These are phyloP conservation scores for Trifolium fragiferum DNA, from an alignment of 306 rosid species.

Conservation along the genomic window DNA sequence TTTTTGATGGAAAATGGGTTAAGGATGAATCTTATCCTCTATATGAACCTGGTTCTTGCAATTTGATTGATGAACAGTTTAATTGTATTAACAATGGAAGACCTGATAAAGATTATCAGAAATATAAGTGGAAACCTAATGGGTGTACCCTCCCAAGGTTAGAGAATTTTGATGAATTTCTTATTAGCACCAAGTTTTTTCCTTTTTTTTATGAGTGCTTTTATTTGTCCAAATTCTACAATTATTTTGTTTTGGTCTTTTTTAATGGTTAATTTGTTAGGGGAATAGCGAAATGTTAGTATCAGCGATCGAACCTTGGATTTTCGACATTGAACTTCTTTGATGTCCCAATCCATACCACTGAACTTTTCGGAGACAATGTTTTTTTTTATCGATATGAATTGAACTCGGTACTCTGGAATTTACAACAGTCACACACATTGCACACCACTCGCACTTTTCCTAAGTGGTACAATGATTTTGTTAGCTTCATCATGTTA, in stretches of 20 bases:
- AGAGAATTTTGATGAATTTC: constrained; percentile 16
- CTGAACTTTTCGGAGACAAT: too few relatives aligned
- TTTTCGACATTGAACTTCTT: too few relatives aligned
- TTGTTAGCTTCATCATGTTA: too few relatives aligned
- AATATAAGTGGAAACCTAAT: constrained; percentile 82
- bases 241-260: neutral
- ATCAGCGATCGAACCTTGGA: too few relatives aligned
- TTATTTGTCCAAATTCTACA: constrained; percentile 13
- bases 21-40: constrained; percentile 74
- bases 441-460: too few relatives aligned
- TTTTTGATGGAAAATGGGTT: constrained; percentile 83
- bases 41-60: constrained; percentile 80
- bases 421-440: too few relatives aligned
- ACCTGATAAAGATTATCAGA: constrained; percentile 72
- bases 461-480: too few relatives aligned
- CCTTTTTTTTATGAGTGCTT: constrained; percentile 24
- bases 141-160: constrained; percentile 87
- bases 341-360: too few relatives aligned
- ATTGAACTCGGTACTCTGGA: too few relatives aligned
- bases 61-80: constrained; percentile 79
- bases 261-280: neutral
- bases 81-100: constrained; percentile 75
- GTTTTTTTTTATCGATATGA: too few relatives aligned
- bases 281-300: too few relatives aligned
- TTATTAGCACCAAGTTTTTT: neutral